Base-by-base conservation (phyloP, 257 asterid species). In the Solanum tarapatanum region DNA sequence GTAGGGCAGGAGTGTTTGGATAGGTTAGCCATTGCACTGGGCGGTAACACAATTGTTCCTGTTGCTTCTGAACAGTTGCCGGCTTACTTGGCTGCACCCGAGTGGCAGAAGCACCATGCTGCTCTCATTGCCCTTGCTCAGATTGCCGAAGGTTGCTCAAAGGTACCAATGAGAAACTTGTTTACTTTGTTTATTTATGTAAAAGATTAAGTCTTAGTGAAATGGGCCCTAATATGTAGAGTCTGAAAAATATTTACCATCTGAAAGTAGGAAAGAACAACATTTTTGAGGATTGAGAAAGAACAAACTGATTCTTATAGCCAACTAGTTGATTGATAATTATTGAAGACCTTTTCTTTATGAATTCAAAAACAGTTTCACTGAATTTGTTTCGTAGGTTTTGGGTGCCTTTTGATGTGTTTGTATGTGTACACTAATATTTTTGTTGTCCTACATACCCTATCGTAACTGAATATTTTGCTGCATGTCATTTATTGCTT, bases 1-100 rank as follows among this genome's bases (percentile, higher is more conserved):
- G 99, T 94, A 55, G 99, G 98, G 11, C 99, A 96, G 92, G 99
- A 97, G 92, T 97, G 99, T 87, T 88, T 96, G 91, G 99, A 95
- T 86, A 92, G 99, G 92, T 90, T 97, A 39, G 90, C 99, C 6
- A 96, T 97, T 43, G 94, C 99, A 4, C 91, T 97, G 87, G 99
- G 99, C 58, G 99, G 99, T 68, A 95, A 94, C 45, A 94, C 99
- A 1, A 95, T 97, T 41, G 99, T 97, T 12, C 99, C 99, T 0
- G 99, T 97, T 66, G 99, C 99, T 1, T 96, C 98, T 0, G 98
- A 93, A 94, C 98, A 93, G 92, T 91, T 97, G 86, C 97, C 93
- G 0, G 94, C 91, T 23, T 96, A 88, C 88, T 91, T 97, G 86
- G 94, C 98, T 58, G 97, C 98, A 37, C 93, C 95, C 1, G 98